Percentiles rank a stretch among this genome's conserved stretches.
These are phyloP conservation scores for Gymnopilus junonius DNA, from an alignment of 768 basidiomycete species.

Conservation along the genomic window DNA sequence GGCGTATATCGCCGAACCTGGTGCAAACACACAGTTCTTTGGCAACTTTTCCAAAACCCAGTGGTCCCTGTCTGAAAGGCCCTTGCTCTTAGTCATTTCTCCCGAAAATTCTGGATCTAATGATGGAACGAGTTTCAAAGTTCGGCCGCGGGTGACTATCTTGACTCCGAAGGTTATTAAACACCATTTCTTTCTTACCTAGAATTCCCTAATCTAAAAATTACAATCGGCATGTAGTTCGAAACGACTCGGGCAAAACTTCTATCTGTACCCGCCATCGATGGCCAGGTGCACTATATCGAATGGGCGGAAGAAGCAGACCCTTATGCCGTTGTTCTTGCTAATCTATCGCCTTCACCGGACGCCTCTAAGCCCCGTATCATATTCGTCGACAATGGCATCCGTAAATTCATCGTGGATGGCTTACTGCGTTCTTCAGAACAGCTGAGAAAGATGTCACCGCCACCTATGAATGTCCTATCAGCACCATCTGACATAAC, in stretches of 20 bases:
- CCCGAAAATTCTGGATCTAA: conserved; percentile 33
- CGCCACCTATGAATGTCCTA: conserved; percentile 31
- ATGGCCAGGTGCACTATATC: conserved; percentile 46
- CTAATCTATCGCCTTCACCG: conserved; percentile 13
- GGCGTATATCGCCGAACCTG: conserved; percentile 82
- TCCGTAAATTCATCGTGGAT: conserved; percentile 67
- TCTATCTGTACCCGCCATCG: conserved; percentile 53
- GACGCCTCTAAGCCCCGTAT: conserved; percentile 26
- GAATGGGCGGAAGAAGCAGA: conserved; percentile 72
- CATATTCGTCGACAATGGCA: conserved; percentile 64
- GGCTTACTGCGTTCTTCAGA: conserved; percentile 52
- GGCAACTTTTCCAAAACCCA: conserved; percentile 64
- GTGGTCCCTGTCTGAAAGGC: conserved; percentile 82
- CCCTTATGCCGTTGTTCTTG: conserved; percentile 60
- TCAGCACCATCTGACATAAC: conserved; percentile 59
- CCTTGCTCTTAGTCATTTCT: conserved; percentile 69
- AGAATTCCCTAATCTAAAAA: not conserved
- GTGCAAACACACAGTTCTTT: conserved; percentile 71
- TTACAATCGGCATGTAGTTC: conserved; percentile 41
- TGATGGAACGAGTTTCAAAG: conserved; percentile 5
- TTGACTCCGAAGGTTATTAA: conserved; percentile 63
- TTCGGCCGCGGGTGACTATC: conserved; percentile 54
- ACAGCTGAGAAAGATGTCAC: not conserved
- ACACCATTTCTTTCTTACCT: not conserved
- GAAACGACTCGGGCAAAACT: conserved; percentile 72